phyloP scores from a whole-genome alignment of 2,329 filamentous ascomycete genomes.

The Pseudogymnoascus verrucosus region DNA sequence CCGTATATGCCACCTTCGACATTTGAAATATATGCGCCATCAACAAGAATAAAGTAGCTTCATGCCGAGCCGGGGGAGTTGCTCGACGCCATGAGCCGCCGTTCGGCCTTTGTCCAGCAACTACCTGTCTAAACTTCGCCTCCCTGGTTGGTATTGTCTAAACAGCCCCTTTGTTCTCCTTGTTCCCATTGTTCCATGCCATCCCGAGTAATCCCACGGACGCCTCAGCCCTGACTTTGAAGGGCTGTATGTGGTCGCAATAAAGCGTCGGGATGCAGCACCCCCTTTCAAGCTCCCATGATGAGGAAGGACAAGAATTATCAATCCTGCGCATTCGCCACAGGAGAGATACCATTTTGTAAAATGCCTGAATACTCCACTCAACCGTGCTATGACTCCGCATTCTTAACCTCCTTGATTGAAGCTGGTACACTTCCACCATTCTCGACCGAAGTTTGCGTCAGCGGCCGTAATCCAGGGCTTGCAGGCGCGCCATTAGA shows the following conservation, averaged over 20 bases:
- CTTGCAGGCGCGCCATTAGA: slow-evolving; percentile 67
- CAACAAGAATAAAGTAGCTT: slow-evolving; percentile 34
- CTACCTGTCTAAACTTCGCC: neutral
- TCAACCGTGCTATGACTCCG: neutral
- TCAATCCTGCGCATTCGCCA: neutral
- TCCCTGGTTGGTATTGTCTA: neutral
- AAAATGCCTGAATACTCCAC: neutral
- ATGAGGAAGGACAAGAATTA: neutral
- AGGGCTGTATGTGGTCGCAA: neutral
- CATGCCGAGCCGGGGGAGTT: slow-evolving; percentile 29
- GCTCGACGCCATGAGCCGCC: neutral
- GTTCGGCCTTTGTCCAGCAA: neutral
- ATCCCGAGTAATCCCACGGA: neutral
- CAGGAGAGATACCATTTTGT: neutral
- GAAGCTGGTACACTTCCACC: slow-evolving; percentile 20
- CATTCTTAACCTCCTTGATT: slow-evolving; percentile 64
- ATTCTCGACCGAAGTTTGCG: slow-evolving; percentile 44
- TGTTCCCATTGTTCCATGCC: neutral
- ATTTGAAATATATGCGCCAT: neutral
- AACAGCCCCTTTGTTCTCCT: neutral
- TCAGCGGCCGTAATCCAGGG: slow-evolving; percentile 46
- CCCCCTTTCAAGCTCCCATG: neutral
- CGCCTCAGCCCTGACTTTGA: neutral
- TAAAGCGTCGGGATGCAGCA: neutral
- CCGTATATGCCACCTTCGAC: neutral